Evolutionary conservation across 768 basidiomycete species (phyloP).

Genomic region (Rhizopogon sp.): DNA sequence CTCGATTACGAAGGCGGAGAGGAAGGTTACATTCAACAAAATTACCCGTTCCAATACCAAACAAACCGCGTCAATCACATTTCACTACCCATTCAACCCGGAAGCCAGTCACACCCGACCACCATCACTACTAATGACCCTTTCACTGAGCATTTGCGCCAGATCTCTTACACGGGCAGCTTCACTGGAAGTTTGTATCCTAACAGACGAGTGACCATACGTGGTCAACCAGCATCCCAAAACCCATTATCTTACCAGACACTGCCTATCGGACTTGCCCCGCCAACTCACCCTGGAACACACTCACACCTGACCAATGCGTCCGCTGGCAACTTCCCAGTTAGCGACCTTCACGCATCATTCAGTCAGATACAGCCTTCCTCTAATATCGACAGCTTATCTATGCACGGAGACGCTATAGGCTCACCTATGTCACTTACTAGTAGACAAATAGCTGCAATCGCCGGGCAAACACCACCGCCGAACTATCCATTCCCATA

Average conservation of each 20-base stretch:
- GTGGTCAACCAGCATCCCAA: conserved; percentile 27
- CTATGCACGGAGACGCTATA: conserved; percentile 9
- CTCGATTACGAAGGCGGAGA: conserved; percentile 19
- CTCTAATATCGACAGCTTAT: conserved; percentile 23
- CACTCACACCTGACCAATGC: conserved; percentile 4
- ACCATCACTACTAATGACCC: not conserved
- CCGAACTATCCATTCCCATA: conserved; percentile 29
- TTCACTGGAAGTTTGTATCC: conserved; percentile 25
- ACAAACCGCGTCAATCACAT: conserved; percentile 10
- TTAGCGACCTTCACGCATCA: not conserved
- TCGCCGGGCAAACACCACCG: conserved; percentile 22
- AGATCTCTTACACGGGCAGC: conserved; percentile 15
- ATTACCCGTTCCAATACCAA: conserved; percentile 28
- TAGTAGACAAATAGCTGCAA: not conserved
- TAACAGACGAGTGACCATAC: conserved; percentile 49
- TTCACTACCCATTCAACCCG: conserved; percentile 5
- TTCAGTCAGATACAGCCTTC: conserved; percentile 6
- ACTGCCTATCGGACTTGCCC: conserved; percentile 32
- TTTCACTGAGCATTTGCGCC: conserved; percentile 10
- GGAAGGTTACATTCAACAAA: conserved; percentile 11
- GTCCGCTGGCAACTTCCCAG: not conserved
- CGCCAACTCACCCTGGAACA: conserved; percentile 27
- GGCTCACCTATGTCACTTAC: conserved; percentile 24
- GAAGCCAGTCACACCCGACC: not conserved
- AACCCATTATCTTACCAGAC: no score